Base-by-base conservation (phyloP, 805 yeast genomes). In the Zygosaccharomyces pseudorouxii region DNA sequence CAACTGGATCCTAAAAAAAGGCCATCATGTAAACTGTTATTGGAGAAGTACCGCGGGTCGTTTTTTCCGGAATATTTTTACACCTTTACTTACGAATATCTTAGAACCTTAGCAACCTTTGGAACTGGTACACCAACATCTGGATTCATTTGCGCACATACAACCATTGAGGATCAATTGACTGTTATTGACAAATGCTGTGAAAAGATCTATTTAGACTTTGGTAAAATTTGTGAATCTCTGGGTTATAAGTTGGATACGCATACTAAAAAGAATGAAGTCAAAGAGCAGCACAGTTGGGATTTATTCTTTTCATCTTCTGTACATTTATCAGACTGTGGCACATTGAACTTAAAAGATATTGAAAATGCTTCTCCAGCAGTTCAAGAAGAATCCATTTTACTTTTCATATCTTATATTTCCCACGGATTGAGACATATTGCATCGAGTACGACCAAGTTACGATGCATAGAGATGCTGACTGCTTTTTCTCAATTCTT, bases 401-500 rank as follows among this genome's bases (percentile, higher is more conserved):
- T 66, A 23, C 37, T 64, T 5, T 57, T 63, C 16, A 45, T 61
- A 9, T 57, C 69, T 1, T 57, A 58, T 39, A 36, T 66, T 20
- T 57, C 59, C 3, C 65, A 60, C 40, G 49, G 59, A 3, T 22
- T 67, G 6, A 43, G 69, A 45, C 60, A 55, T 42, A 22, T 64
- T 7, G 49, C 38, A 4, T 51, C 58, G 7, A 50, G 55, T 5
- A 45, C 45, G 1, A 53, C 55, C 4, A 57, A 60, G 41, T 38
- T 55, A 10, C 78, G 80, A 57, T 92, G 90, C 0, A 75, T 95
- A 52, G 93, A 89, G 58, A 67, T 90, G 52, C 76, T 93, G 0
- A 64, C 87, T 7, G 86, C 88, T 0, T 72, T 92, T 16, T 79
- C 92, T 1, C 96, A 87, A 58, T 77, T 80, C 49, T 71, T 89